Conservation (phyloP, 352 stramenopile species). For the Pythium guiyangense region DNA sequence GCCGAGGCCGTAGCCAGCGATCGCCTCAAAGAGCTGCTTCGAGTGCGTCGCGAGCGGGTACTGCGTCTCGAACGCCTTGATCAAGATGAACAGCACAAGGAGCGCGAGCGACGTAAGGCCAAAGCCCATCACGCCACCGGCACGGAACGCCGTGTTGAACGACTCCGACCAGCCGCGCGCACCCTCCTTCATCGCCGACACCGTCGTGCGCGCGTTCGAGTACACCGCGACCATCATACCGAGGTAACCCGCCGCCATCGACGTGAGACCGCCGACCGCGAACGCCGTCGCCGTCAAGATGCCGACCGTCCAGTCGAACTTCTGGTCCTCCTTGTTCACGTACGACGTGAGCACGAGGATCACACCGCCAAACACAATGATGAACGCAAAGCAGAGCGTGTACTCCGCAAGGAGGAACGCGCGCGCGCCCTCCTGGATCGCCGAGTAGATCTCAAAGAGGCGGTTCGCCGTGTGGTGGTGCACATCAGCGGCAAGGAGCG, state of each 20-base stretch:
- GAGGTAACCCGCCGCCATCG: slow-evolving; percentile 97
- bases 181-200: slow-evolving; percentile 94
- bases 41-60: slow-evolving; percentile 78
- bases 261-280: slow-evolving; percentile 96
- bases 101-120: slow-evolving; percentile 96
- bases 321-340: slow-evolving; percentile 80
- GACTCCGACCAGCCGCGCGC: slow-evolving; percentile 91
- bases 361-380: slow-evolving; percentile 83
- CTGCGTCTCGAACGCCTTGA: slow-evolving; percentile 93
- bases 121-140: slow-evolving; percentile 99
- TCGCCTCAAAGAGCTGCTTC: slow-evolving; percentile 93
- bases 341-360: slow-evolving; percentile 92
- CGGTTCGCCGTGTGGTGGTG: slow-evolving; percentile 81
- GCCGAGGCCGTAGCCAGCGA: slow-evolving; percentile 97
- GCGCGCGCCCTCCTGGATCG: slow-evolving; percentile 97
- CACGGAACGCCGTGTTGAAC: slow-evolving; percentile 98
- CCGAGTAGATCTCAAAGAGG: slow-evolving; percentile 92
- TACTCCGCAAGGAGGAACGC: slow-evolving; percentile 98
- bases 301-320: slow-evolving; percentile 88
- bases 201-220: slow-evolving; percentile 97
- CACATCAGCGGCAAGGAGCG: slow-evolving; percentile 65
- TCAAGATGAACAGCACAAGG: slow-evolving; percentile 96
- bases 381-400: slow-evolving; percentile 97
- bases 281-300: slow-evolving; percentile 95
- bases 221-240: slow-evolving; percentile 99